Evolutionary conservation across 2,329 filamentous ascomycete species (phyloP).

Genomic region (Albophoma yamanashiensis): DNA sequence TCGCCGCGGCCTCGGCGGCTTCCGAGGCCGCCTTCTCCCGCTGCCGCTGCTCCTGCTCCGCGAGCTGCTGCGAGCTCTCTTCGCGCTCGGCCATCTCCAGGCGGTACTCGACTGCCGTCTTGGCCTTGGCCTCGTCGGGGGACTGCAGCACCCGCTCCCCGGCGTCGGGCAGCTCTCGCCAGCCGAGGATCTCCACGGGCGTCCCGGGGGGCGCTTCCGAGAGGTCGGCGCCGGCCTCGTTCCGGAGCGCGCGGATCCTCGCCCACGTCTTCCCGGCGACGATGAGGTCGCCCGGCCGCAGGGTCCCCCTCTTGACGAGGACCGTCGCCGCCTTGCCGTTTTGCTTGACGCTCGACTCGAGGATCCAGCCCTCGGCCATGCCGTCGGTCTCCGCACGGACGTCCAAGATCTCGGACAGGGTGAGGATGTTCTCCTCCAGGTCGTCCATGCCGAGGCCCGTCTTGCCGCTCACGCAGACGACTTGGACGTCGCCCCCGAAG

Average conservation of each 20-base stretch:
- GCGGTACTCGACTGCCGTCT: slow-evolving; percentile 67
- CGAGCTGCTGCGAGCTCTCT: slow-evolving; percentile 70
- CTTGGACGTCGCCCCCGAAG: slow-evolving; percentile 87
- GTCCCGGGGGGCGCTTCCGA: slow-evolving; percentile 72
- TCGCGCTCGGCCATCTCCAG: slow-evolving; percentile 59
- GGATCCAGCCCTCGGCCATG: slow-evolving; percentile 81
- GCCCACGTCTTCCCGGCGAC: slow-evolving; percentile 86
- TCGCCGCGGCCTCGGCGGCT: slow-evolving; percentile 23
- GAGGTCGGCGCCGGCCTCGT: slow-evolving; percentile 70
- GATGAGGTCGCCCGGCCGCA: slow-evolving; percentile 69
- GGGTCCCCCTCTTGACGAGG: slow-evolving; percentile 77
- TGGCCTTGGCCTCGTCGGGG: slow-evolving; percentile 65
- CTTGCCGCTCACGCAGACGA: slow-evolving; percentile 84
- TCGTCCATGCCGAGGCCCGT: slow-evolving; percentile 87
- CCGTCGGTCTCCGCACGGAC: slow-evolving; percentile 71
- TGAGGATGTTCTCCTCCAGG: slow-evolving; percentile 81
- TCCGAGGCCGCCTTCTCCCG: slow-evolving; percentile 39
- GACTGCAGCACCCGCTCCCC: slow-evolving; percentile 85
- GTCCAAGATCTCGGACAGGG: slow-evolving; percentile 82
- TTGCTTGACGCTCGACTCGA: slow-evolving; percentile 82
- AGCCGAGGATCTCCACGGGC: slow-evolving; percentile 89
- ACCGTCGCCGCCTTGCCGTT: slow-evolving; percentile 80
- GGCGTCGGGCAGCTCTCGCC: slow-evolving; percentile 71
- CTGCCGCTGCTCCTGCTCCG: slow-evolving; percentile 55
- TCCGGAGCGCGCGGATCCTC: slow-evolving; percentile 70